Evolutionary conservation across 305 asterid genomes (phyloP), one percentile per base, ranked within the genome.

Genomic region (Coffea humblotiana): DNA sequence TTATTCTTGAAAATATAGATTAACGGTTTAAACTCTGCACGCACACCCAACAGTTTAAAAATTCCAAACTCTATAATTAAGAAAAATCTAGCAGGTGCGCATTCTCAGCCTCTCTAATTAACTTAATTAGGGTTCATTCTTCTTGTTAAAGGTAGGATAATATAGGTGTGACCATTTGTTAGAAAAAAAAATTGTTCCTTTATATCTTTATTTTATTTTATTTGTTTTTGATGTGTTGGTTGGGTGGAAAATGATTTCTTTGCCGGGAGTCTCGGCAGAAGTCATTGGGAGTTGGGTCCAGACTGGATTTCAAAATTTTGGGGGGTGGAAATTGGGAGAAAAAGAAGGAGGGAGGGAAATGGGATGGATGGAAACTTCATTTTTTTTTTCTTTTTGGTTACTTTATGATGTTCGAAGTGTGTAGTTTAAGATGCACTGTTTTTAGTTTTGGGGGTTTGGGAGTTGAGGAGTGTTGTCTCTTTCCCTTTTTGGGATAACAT

Each of bases 261-360:
- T 79, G 66, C 90, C 96, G 91, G 82, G 86, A 85, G 90, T 90
- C 85, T 84, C 93, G 93, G 90, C 95, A 90, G 83, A 87, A 78
- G 85, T 81, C 78, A 83, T 73, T 85, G 83, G 78, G 74, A 54
- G 52, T 82, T 79, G 81, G 72, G 56, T 80, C 86, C 88, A 77
- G 80, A 78, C 48, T 71, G 84, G 82, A 63, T 43, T 77, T 76
- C 68, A 19, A 73, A 72, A n/a, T n/a, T 48, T 48, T 49, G 13
- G 9, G 78, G 64, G 52, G 68, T 77, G 60, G n/a, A 60, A 21
- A 61, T 61, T 64, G 19, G 40, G 4, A 27, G 12, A 64, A 25
- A 25, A 10, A 9, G 12, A 23, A 40, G 21, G 16, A 18, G 8
- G 63, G 76, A 4, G 35, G n/a, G 40, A 13, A 49, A 52, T 40